phyloP scores from a whole-genome alignment of 1,284 basidiomycete species.

The Microbotryum lychnidis-dioicae region DNA sequence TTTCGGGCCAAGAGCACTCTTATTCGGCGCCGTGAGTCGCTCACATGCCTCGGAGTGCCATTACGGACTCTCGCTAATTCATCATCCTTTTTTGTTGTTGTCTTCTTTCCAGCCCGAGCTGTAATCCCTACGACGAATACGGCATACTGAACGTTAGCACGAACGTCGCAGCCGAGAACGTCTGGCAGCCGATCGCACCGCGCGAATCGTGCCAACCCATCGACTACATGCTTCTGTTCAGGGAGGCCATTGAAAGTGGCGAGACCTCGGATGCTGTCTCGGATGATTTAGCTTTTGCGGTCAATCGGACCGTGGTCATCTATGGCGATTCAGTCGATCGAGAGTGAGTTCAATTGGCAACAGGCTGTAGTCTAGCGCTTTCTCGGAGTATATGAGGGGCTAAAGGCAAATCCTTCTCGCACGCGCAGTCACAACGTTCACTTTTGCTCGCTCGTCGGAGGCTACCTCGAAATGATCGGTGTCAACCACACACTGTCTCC shows the following conservation, averaged over 20 bases:
- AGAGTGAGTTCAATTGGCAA: constrained; percentile 1
- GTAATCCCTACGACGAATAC: constrained; percentile 3
- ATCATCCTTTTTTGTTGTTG: not conserved
- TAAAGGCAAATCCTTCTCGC: not conserved
- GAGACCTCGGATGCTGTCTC: not conserved
- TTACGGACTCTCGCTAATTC: not conserved
- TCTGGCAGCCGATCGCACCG: constrained; percentile 19
- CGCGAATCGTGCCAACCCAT: constrained; percentile 15
- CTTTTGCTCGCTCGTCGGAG: constrained; percentile 13
- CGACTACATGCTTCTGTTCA: constrained; percentile 15
- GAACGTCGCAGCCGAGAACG: constrained; percentile 8
- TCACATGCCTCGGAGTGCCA: not conserved
- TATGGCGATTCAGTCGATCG: constrained; percentile 27
- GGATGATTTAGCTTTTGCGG: constrained; percentile 5
- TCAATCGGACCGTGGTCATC: constrained; percentile 20
- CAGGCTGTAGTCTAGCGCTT: no score
- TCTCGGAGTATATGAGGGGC: no score
- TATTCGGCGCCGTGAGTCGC: not conserved
- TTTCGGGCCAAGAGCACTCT: no score
- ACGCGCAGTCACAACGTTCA: constrained; percentile 12
- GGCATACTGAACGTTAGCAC: constrained; percentile 25
- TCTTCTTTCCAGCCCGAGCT: not conserved
- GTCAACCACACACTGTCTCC: constrained; percentile 12
- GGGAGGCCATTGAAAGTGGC: not conserved
- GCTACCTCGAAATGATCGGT: constrained; percentile 16